A percentile compares a stretch with the other conserved stretches of the same genome.
Evolutionary conservation across 1,139 yeast genomes (phyloP).

Genomic region (Debaryomyces coudertii): DNA sequence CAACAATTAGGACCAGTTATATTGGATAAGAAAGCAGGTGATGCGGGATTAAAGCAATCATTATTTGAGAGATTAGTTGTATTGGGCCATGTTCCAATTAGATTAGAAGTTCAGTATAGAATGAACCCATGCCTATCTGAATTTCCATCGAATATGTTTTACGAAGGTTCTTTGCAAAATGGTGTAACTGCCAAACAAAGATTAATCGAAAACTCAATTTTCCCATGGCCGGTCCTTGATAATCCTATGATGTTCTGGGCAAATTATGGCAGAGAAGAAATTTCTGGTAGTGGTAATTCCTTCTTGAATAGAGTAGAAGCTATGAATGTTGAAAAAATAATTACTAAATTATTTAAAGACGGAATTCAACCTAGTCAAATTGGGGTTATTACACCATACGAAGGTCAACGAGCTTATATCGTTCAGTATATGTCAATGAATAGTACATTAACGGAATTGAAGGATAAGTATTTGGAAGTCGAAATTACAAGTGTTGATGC

Average conservation of each 20-base stretch:
- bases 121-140: constrained; percentile 91
- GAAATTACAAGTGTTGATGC: constrained; percentile 96
- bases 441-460: constrained; percentile 60
- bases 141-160: constrained; percentile 89
- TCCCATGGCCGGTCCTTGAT: constrained; percentile 88
- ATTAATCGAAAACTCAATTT: constrained; percentile 53
- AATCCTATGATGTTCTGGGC: constrained; percentile 97
- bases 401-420: constrained; percentile 87
- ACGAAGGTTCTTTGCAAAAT: constrained; percentile 89
- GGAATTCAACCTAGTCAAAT: constrained; percentile 84
- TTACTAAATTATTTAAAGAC: constrained; percentile 72
- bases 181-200: constrained; percentile 84
- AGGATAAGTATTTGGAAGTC: constrained; percentile 67
- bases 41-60: constrained; percentile 85
- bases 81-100: constrained; percentile 83
- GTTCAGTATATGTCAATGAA: constrained; percentile 77
- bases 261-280: constrained; percentile 85
- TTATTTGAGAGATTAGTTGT: constrained; percentile 82
- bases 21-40: constrained; percentile 75
- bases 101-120: constrained; percentile 91
- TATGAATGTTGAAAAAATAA: constrained; percentile 81
- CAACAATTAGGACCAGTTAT: constrained; percentile 94
- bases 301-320: constrained; percentile 89
- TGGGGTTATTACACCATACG: constrained; percentile 93
- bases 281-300: constrained; percentile 82